phyloP scores from a whole-genome alignment of 75 land plant species.

The Pinus albicaulis region DNA sequence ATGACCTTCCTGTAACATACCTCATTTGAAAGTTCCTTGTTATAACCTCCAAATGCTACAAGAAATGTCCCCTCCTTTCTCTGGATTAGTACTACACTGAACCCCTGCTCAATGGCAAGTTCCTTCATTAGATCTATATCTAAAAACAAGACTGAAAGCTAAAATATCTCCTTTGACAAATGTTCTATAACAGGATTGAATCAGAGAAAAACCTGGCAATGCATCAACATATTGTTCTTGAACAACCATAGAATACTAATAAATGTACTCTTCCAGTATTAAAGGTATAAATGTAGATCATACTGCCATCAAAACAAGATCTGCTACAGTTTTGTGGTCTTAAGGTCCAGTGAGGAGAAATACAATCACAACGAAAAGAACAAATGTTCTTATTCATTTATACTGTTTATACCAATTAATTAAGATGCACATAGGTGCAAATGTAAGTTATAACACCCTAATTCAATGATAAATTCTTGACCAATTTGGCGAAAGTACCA shows the following conservation, averaged over 20 bases:
- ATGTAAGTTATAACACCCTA: neutral
- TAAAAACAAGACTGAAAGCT: neutral
- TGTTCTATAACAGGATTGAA: neutral
- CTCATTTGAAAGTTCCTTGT: slow-evolving; percentile 72
- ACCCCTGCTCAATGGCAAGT: slow-evolving; percentile 55
- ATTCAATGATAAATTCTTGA: neutral
- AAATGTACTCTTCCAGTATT: neutral
- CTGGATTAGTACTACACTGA: slow-evolving; percentile 74
- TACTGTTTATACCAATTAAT: neutral
- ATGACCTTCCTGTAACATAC: slow-evolving; percentile 21
- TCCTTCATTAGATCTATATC: neutral
- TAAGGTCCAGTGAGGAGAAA: neutral
- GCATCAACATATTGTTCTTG: neutral
- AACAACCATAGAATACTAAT: neutral
- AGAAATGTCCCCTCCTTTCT: slow-evolving; percentile 72
- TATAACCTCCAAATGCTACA: slow-evolving; percentile 90
- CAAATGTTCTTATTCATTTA: neutral
- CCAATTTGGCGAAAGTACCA: neutral
- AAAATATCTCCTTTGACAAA: neutral
- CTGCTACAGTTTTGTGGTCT: neutral
- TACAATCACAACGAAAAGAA: neutral
- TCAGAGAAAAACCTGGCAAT: neutral
- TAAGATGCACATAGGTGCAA: neutral
- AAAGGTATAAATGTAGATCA: neutral
- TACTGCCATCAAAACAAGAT: neutral